Evolutionary conservation across 805 yeast species (phyloP).

Genomic region (Suhomyces sp.): DNA sequence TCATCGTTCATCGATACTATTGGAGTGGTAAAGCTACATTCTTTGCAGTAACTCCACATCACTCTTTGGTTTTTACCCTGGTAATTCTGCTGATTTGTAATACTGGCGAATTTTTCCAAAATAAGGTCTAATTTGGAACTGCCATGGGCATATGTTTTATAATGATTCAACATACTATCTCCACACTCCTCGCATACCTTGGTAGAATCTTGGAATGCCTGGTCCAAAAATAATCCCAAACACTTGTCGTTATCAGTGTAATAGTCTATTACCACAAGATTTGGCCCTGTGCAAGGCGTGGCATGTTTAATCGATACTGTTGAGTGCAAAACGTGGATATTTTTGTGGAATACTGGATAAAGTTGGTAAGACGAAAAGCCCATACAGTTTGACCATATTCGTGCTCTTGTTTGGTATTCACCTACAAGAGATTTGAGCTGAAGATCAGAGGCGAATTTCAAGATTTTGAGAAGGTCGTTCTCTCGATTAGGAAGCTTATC

Average conservation of each 20-base stretch:
- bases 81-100: conserved; percentile 17
- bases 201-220: conserved; percentile 63
- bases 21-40: conserved; percentile 73
- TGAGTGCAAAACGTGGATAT: conserved; percentile 72
- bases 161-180: conserved; percentile 66
- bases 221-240: conserved; percentile 85
- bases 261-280: conserved; percentile 74
- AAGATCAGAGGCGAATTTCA: conserved; percentile 35
- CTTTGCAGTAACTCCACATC: conserved; percentile 90
- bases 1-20: conserved; percentile 78
- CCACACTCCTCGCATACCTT: conserved; percentile 80
- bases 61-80: conserved; percentile 53
- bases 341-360: conserved; percentile 62
- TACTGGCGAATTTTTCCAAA: conserved; percentile 49
- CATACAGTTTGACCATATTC: conserved; percentile 47
- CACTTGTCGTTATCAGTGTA: conserved; percentile 91
- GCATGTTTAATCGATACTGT: conserved; percentile 80
- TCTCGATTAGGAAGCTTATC: conserved; percentile 36
- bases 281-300: conserved; percentile 93
- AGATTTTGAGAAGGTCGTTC: conserved; percentile 34
- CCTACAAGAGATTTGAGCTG: conserved; percentile 45
- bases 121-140: conserved; percentile 75
- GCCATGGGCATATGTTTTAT: conserved; percentile 85
- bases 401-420: conserved; percentile 44
- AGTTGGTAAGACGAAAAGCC: conserved; percentile 36